phyloP scores from a whole-genome alignment of 352 stramenopile genomes.

The Globisporangium lucens region DNA sequence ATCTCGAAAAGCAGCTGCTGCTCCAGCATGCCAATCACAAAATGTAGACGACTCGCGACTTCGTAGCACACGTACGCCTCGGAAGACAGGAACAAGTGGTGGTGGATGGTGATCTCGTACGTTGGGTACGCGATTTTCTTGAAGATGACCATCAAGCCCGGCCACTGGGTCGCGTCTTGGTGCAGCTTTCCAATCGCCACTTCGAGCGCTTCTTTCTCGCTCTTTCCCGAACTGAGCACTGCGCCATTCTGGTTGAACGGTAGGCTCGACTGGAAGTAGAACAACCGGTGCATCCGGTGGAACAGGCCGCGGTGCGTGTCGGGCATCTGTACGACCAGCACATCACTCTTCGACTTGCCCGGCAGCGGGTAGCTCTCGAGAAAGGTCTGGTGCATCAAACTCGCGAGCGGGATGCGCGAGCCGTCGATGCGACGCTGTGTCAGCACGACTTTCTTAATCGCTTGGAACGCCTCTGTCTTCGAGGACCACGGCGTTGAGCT shows the following conservation, averaged over 20 bases:
- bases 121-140: constrained; percentile 59
- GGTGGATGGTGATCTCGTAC: constrained; percentile 34
- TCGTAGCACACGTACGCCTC: constrained; percentile 71
- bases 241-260: constrained; percentile 14
- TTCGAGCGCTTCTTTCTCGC: constrained; percentile 22
- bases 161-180: constrained; percentile 59
- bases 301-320: constrained; percentile 45
- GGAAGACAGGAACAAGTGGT: constrained; percentile 39
- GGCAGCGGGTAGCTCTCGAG: constrained; percentile 36
- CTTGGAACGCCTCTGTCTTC: constrained; percentile 42
- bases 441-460: constrained; percentile 44
- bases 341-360: constrained; percentile 29
- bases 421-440: constrained; percentile 71
- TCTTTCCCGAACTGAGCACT: constrained; percentile 1
- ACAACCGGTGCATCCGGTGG: constrained; percentile 65
- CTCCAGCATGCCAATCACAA: constrained; percentile 45
- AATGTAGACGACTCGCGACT: constrained; percentile 53
- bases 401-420: constrained; percentile 57
- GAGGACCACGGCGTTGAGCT: constrained; percentile 7
- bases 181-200: constrained; percentile 29
- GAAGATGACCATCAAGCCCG: constrained; percentile 71
- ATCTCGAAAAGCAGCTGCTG: constrained; percentile 34
- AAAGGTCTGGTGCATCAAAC: constrained; percentile 62
- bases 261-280: constrained; percentile 59
- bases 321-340: constrained; percentile 52